Evolutionary conservation across 768 basidiomycete genomes (phyloP), one percentile per base, ranked within the genome.

Genomic region (Harrya chromipes): DNA sequence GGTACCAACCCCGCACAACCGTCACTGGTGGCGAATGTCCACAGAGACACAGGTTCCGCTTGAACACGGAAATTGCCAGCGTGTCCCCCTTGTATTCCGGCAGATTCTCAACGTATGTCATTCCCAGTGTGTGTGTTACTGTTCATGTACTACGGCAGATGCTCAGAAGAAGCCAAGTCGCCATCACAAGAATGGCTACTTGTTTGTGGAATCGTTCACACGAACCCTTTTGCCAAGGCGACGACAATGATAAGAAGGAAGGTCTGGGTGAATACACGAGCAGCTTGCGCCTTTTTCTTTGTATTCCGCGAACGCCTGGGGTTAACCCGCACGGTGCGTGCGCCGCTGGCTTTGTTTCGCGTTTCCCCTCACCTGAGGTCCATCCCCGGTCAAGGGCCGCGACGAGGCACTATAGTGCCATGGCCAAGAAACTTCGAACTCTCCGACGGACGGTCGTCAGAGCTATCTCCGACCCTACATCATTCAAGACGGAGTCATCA

Each of bases 401-500:
- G 29, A 26, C 8, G 8, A 10, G 26, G 5, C 31, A 14, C 4
- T 33, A 16, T 42, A 48, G 16, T 21, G 5, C 5, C 40, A 59
- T 59, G 58, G 43, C 46, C 20, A 45, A 53, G 14, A 37, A 52
- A 24, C 23, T 60, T 31, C 37, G 29, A 3, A 14, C 36, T 0
- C 1, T 60, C n/a, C 49, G 59, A 24, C 59, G 49, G 35, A 43
- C 59, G 7, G 47, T 61, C 31, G 58, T 60, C 59, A 57, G 59
- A 35, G 59, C 58, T 17, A 9, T 60, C 23, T 47, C 59, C 7
- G 59, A 60, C 43, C 59, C 59, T 2, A 42, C 49, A 2, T 29
- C 52, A 9, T 50, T 53, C 46, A 47, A 31, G 42, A 17, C 24
- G 2, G 43, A n/a, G 0, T 17, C 43, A 6, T 20, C 54, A 9